Percentiles rank a stretch among this genome's conserved stretches.
Evolutionary conservation across 1,284 basidiomycete species (phyloP).

Genomic region (Fomes fomentarius): DNA sequence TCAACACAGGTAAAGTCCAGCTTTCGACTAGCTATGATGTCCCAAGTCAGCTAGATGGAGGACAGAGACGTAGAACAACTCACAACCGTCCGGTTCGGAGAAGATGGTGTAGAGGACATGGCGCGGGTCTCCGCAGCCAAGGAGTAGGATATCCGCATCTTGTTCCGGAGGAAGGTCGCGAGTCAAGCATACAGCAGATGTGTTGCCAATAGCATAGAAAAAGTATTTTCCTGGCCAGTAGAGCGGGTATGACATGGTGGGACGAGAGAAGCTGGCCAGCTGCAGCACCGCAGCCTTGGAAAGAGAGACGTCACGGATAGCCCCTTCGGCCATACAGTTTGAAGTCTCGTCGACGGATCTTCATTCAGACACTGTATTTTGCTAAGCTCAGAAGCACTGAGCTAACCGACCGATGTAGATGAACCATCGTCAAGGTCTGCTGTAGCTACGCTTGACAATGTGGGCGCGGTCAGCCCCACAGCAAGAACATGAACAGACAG

Average conservation of each 20-base stretch:
- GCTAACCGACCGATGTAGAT: too few relatives aligned
- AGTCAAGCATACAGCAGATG: conserved; percentile 51
- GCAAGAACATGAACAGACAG: too few relatives aligned
- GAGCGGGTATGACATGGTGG: conserved; percentile 11
- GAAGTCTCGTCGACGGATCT: too few relatives aligned
- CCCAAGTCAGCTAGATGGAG: not conserved
- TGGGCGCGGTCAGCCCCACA: too few relatives aligned
- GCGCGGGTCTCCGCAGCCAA: conserved; percentile 62
- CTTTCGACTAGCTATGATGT: conserved; percentile 35
- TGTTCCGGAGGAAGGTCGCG: conserved; percentile 50
- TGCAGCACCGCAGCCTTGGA: too few relatives aligned
- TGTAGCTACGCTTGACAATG: too few relatives aligned
- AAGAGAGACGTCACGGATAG: too few relatives aligned
- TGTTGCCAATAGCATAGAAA: conserved; percentile 63
- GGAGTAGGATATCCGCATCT: conserved; percentile 47
- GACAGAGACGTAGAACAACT: not conserved
- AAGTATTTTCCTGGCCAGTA: conserved; percentile 45
- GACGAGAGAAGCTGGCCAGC: too few relatives aligned
- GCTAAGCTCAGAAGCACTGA: too few relatives aligned
- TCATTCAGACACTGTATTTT: too few relatives aligned
- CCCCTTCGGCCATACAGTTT: too few relatives aligned
- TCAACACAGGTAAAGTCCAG: conserved; percentile 67
- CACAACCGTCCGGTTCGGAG: conserved; percentile 13
- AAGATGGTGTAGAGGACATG: conserved; percentile 55
- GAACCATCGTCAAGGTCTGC: too few relatives aligned